Conservation (phyloP, 331 rosid species). For the Rhamnella rubrinervis region DNA sequence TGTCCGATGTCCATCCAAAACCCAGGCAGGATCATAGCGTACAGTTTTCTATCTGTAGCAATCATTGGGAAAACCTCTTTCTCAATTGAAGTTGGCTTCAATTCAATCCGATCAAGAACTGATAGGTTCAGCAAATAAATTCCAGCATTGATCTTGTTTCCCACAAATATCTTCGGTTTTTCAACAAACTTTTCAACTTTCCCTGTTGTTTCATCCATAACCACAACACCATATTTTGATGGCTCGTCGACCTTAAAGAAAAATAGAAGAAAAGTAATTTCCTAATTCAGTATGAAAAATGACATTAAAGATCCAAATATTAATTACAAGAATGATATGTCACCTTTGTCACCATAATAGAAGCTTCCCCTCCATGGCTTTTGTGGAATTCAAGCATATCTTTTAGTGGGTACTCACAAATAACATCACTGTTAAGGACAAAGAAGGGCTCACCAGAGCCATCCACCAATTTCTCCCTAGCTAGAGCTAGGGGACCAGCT, state of each 20-base stretch:
- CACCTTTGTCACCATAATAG: conserved; percentile 39
- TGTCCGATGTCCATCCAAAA: conserved; percentile 45
- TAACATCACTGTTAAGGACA: conserved; percentile 38
- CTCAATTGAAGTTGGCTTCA: conserved; percentile 39
- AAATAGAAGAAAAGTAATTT: background rate
- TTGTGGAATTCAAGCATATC: conserved; percentile 36
- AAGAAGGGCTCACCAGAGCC: conserved; percentile 28
- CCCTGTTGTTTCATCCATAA: conserved; percentile 32
- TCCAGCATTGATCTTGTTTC: conserved; percentile 39
- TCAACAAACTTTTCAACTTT: conserved; percentile 35
- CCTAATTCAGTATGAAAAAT: background rate
- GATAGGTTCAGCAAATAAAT: conserved; percentile 34
- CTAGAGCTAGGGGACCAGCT: conserved; percentile 38
- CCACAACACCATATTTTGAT: conserved; percentile 39
- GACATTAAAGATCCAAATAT: background rate
- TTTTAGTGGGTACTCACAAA: conserved; percentile 34
- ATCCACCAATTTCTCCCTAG: conserved; percentile 32
- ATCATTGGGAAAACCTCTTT: conserved; percentile 34
- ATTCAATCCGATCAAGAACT: conserved; percentile 29
- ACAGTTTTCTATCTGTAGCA: conserved; percentile 28
- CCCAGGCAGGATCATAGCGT: conserved; percentile 34
- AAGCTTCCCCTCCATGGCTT: conserved; percentile 35
- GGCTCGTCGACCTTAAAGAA: conserved; percentile 35
- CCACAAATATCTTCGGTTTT: conserved; percentile 37
- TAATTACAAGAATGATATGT: background rate